phyloP scores from a whole-genome alignment of 805 yeast species.

The Priceomyces carsonii region DNA sequence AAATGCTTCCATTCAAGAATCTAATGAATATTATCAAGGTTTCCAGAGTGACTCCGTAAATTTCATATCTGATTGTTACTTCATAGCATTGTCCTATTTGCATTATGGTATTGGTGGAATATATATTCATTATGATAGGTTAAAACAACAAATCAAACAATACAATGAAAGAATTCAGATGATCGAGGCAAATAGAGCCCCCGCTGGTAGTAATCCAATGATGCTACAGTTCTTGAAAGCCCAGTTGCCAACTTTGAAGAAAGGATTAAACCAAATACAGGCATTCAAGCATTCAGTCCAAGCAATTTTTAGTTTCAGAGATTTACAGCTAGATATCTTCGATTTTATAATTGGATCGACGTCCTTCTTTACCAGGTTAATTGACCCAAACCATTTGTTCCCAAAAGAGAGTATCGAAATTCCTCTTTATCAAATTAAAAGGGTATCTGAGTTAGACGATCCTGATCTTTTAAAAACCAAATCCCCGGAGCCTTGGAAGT shows the following conservation, averaged over 20 bases:
- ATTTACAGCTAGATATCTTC: constrained; percentile 64
- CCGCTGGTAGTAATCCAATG: constrained; percentile 27
- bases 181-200: constrained; percentile 34
- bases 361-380: constrained; percentile 65
- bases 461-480: constrained; percentile 65
- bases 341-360: constrained; percentile 79
- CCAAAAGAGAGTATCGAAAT: constrained; percentile 54
- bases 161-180: constrained; percentile 49
- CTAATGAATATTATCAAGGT: constrained; percentile 53
- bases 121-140: constrained; percentile 52
- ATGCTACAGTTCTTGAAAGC: constrained; percentile 21
- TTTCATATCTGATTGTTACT: constrained; percentile 92
- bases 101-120: constrained; percentile 91
- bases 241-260: constrained; percentile 51
- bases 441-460: constrained; percentile 71
- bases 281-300: constrained; percentile 58
- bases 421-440: constrained; percentile 56
- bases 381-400: constrained; percentile 69
- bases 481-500: constrained; percentile 77
- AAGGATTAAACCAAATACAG: constrained; percentile 34
- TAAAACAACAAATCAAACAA: constrained; percentile 50
- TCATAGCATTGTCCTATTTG: constrained; percentile 69
- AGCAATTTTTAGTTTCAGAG: constrained; percentile 59
- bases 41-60: constrained; percentile 46
- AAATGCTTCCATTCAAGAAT: constrained; percentile 72